phyloP scores from a whole-genome alignment of 108 stramenopile genomes.

The Skeletonema costatum region DNA sequence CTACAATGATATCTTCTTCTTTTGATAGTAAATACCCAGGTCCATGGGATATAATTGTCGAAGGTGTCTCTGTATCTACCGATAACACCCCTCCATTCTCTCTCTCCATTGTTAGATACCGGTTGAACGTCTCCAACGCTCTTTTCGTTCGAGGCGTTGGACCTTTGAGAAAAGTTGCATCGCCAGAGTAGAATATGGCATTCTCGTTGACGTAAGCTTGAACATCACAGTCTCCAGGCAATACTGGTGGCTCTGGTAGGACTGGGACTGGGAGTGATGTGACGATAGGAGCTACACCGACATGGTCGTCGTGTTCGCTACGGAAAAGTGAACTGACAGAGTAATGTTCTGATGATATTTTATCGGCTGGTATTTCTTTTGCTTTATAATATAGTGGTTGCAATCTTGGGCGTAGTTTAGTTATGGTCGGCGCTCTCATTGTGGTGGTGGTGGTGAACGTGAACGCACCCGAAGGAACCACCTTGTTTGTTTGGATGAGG shows the following conservation, averaged over 20 bases:
- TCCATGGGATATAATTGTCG: constrained; percentile 64
- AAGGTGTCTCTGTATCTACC: constrained; percentile 56
- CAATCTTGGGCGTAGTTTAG: not conserved
- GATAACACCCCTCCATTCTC: constrained; percentile 56
- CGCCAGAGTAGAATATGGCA: constrained; percentile 57
- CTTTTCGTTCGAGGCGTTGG: constrained; percentile 59
- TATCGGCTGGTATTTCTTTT: not conserved
- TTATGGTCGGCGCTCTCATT: not conserved
- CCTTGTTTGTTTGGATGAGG: not conserved
- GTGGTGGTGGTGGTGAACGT: too few species aligned
- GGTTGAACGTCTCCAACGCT: constrained; percentile 46
- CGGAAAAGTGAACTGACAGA: not conserved
- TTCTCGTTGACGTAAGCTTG: constrained; percentile 50
- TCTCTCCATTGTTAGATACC: constrained; percentile 55
- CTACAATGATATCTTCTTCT: constrained; percentile 67
- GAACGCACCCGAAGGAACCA: not conserved
- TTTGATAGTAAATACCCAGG: constrained; percentile 66
- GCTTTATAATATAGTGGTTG: not conserved
- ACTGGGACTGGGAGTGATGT: not conserved
- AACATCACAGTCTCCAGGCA: constrained; percentile 75
- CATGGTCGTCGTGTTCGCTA: not conserved
- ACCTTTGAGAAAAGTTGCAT: constrained; percentile 49
- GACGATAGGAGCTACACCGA: not conserved
- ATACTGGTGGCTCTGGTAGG: constrained; percentile 15
- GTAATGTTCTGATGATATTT: not conserved